A percentile compares a stretch with the other conserved stretches of the same genome.
Conservation (phyloP, 495 filamentous ascomycete genomes). For the Podospora tetraspora region DNA sequence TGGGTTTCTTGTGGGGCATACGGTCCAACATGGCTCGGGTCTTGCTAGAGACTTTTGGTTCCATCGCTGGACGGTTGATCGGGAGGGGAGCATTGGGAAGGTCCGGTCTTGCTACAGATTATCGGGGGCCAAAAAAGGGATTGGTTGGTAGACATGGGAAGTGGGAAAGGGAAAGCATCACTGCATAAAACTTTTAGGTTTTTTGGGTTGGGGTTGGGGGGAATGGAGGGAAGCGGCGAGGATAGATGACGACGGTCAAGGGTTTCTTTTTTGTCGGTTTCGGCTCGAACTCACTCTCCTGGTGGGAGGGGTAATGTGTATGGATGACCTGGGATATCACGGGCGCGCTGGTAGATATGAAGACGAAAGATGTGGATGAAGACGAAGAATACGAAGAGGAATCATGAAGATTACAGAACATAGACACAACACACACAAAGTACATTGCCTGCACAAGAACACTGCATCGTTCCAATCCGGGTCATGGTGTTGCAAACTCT, state of each 20-base stretch:
- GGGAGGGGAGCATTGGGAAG: not conserved
- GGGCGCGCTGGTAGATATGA: not conserved
- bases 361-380: not conserved
- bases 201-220: not conserved
- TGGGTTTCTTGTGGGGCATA: not conserved
- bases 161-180: not conserved
- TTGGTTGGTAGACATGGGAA: not conserved
- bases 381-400: not conserved
- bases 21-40: not conserved
- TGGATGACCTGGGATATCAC: not conserved
- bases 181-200: not conserved
- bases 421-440: too few relatives aligned
- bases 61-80: not conserved
- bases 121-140: not conserved
- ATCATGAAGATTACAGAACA: not conserved
- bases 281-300: not conserved
- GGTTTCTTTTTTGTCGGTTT: not conserved
- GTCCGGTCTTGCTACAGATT: not conserved
- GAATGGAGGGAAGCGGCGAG: too few relatives aligned
- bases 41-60: not conserved
- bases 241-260: not conserved
- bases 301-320: not conserved
- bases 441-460: not conserved
- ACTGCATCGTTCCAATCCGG: not conserved
- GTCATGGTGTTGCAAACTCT: not conserved